These are phyloP conservation scores for Coix lacrymajobi DNA, from an alignment of 176 grass and related monocot genomes.

Conservation along the genomic window DNA sequence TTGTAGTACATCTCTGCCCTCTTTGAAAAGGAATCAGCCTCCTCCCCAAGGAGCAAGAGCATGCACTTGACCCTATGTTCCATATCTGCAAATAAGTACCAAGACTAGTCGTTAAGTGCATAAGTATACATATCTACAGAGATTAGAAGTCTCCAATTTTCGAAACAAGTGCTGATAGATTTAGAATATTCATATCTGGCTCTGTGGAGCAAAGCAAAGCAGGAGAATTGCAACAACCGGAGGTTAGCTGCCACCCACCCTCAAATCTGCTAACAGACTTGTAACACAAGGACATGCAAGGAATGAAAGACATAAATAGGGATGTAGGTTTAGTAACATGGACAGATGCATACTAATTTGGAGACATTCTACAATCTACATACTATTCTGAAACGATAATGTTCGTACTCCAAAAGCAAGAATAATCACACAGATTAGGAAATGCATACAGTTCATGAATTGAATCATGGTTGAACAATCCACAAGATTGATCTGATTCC, in stretches of 20 bases:
- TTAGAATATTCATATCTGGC: not conserved
- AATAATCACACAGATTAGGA: not conserved
- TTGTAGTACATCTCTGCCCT: conserved; percentile 85
- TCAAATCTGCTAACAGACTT: not conserved
- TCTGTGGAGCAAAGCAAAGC: not conserved
- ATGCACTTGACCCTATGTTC: conserved; percentile 56
- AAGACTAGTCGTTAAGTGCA: not conserved
- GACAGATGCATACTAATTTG: not conserved
- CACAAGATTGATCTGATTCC: not conserved
- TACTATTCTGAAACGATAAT: not conserved
- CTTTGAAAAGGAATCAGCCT: conserved; percentile 70
- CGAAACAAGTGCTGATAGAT: not conserved
- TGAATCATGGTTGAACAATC: too few relatives aligned
- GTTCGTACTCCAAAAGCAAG: not conserved
- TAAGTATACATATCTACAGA: not conserved
- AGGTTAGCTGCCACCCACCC: not conserved
- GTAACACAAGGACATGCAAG: not conserved
- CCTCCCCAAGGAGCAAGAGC: conserved; percentile 61
- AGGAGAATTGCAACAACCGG: not conserved
- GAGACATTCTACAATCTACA: not conserved
- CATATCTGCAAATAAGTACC: conserved; percentile 46
- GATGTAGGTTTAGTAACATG: too few relatives aligned
- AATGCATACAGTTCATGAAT: not conserved
- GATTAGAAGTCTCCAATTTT: not conserved
- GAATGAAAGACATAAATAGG: conserved; percentile 7